These are phyloP conservation scores for Pseudozyma sp. DNA, from an alignment of 1,284 basidiomycete genomes.

Conservation along the genomic window DNA sequence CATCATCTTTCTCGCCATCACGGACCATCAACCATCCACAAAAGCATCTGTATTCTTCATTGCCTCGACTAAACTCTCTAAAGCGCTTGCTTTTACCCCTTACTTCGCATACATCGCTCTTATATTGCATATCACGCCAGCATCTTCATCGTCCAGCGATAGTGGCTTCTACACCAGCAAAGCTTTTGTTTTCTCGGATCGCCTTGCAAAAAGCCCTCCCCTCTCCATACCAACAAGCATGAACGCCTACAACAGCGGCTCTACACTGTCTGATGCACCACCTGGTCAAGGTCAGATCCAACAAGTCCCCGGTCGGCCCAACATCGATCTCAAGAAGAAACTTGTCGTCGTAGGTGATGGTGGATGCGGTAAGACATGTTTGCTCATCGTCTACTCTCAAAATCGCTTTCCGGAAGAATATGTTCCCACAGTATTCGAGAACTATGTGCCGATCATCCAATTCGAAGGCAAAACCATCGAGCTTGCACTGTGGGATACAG, in stretches of 20 bases:
- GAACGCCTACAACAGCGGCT: slow-evolving; percentile 49
- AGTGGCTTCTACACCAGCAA: neutral
- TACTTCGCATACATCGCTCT: no score
- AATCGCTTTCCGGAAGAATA: slow-evolving; percentile 98
- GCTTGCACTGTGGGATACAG: slow-evolving; percentile 93
- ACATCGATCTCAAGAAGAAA: slow-evolving; percentile 64
- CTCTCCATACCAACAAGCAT: slow-evolving; percentile 10
- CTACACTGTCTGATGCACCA: slow-evolving; percentile 46
- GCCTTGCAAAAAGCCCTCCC: neutral
- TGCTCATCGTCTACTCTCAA: slow-evolving; percentile 83
- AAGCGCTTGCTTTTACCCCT: no score
- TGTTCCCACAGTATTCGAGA: slow-evolving; percentile 91
- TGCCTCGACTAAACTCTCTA: no score
- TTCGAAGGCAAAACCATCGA: slow-evolving; percentile 92
- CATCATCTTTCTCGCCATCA: neutral
- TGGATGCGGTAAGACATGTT: slow-evolving; percentile 84
- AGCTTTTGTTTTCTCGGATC: neutral
- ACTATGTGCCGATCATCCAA: slow-evolving; percentile 88
- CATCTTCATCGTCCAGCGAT: neutral
- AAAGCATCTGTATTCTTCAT: neutral
- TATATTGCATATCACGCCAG: neutral
- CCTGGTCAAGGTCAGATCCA: slow-evolving; percentile 47
- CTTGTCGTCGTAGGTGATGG: slow-evolving; percentile 78
- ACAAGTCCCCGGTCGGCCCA: slow-evolving; percentile 48
- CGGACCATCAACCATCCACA: neutral